Evolutionary conservation across 371 early-diverging fungal species (phyloP).

Genomic region (Phascolomyces articulosus): DNA sequence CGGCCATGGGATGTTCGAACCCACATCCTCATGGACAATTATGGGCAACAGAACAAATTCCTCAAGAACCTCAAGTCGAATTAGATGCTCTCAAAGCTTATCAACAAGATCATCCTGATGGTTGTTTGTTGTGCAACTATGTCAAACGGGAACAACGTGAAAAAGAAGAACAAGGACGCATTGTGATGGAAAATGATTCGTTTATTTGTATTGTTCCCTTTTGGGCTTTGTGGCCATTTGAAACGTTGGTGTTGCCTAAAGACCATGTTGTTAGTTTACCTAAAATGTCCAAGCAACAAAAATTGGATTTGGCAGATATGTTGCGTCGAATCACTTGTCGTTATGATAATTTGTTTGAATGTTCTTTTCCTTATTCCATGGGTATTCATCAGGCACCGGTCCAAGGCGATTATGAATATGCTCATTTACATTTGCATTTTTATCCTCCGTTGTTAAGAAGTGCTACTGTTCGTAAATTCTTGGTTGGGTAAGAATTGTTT

Average conservation of each 20-base stretch:
- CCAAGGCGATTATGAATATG: conserved; percentile 44
- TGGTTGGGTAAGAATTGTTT: conserved; percentile 75
- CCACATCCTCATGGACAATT: conserved; percentile 93
- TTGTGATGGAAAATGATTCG: conserved; percentile 78
- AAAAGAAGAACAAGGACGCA: conserved; percentile 52
- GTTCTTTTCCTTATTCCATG: conserved; percentile 96
- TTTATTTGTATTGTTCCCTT: conserved; percentile 90
- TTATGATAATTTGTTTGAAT: conserved; percentile 91
- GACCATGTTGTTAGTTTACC: conserved; percentile 61
- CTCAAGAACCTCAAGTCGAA: conserved; percentile 78
- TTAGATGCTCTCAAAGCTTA: conserved; percentile 62
- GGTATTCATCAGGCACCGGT: conserved; percentile 87
- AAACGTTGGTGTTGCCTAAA: conserved; percentile 83
- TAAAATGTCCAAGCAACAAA: conserved; percentile 45
- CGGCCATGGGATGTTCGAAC: conserved; percentile 94
- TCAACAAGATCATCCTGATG: conserved; percentile 36
- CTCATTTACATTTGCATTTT: conserved; percentile 92
- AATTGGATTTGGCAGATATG: conserved; percentile 73
- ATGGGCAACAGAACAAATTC: conserved; percentile 88
- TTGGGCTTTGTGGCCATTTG: conserved; percentile 97
- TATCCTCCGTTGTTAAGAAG: conserved; percentile 92
- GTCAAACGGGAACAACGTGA: conserved; percentile 64
- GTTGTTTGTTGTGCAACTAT: conserved; percentile 85
- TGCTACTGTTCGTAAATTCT: conserved; percentile 90
- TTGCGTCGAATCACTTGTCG: conserved; percentile 74